These are phyloP conservation scores for Kwoniella dendrophila DNA, from an alignment of 768 basidiomycete species.

Conservation along the genomic window DNA sequence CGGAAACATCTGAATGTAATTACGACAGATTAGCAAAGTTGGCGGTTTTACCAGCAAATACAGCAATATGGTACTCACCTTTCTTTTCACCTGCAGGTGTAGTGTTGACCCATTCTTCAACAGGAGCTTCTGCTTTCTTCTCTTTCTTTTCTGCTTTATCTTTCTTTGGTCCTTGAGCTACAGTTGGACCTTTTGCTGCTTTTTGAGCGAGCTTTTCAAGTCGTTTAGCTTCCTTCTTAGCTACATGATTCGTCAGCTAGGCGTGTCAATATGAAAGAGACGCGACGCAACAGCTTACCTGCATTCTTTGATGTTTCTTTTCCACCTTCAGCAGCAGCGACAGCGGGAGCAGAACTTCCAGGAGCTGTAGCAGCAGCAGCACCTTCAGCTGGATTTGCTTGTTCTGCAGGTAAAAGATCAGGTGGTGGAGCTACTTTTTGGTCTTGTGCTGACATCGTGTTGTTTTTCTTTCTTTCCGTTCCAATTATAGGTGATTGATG, in stretches of 20 bases:
- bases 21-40: neutral
- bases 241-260: slow-evolving; percentile 55
- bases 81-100: slow-evolving; percentile 93
- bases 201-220: slow-evolving; percentile 59
- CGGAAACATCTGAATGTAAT: slow-evolving; percentile 68
- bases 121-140: slow-evolving; percentile 68
- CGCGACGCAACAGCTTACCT: slow-evolving; percentile 14
- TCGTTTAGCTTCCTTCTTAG: slow-evolving; percentile 83
- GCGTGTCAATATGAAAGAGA: neutral
- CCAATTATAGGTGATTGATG: neutral
- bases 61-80: slow-evolving; percentile 61
- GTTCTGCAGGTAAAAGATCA: slow-evolving; percentile 28
- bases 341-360: too few species aligned
- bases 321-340: slow-evolving; percentile 21
- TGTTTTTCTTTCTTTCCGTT: neutral
- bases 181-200: slow-evolving; percentile 56
- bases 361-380: slow-evolving; percentile 15
- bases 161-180: slow-evolving; percentile 65
- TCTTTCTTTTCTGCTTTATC: slow-evolving; percentile 69
- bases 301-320: slow-evolving; percentile 24
- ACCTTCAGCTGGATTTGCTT: slow-evolving; percentile 18
- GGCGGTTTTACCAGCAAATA: neutral
- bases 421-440: slow-evolving; percentile 20
- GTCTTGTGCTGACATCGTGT: slow-evolving; percentile 27
- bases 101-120: slow-evolving; percentile 73